Percentiles rank a stretch among this genome's conserved stretches.
phyloP scores from a whole-genome alignment of 805 yeast species.

The Ogataea paradorogensis region DNA sequence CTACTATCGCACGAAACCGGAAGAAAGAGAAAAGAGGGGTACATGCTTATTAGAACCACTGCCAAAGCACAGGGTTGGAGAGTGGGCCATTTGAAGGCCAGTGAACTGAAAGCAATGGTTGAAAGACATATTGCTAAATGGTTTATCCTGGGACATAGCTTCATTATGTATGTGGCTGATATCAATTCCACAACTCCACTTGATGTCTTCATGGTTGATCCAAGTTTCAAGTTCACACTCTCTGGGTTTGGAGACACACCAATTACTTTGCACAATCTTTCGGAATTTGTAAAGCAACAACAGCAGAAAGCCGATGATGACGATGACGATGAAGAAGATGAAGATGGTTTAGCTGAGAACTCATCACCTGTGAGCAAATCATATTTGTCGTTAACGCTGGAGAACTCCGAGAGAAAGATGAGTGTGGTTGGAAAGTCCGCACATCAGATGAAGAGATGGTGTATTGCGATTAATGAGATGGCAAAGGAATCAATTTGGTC shows the following conservation, averaged over 20 bases:
- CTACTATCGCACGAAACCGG: constrained; percentile 78
- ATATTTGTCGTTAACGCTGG: constrained; percentile 58
- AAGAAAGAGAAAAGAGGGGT: constrained; percentile 87
- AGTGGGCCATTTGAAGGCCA: constrained; percentile 79
- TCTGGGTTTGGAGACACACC: constrained; percentile 38
- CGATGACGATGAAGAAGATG: constrained; percentile 36
- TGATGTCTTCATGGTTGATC: constrained; percentile 89
- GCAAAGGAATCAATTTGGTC: constrained; percentile 69
- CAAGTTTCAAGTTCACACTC: constrained; percentile 56
- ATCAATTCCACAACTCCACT: constrained; percentile 82
- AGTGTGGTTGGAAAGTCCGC: constrained; percentile 67
- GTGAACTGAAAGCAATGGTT: constrained; percentile 83
- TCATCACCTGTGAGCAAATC: constrained; percentile 32
- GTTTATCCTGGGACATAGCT: constrained; percentile 84
- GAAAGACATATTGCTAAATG: constrained; percentile 89
- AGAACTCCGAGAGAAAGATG: constrained; percentile 76
- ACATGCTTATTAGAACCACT: constrained; percentile 71
- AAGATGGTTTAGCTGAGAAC: constrained; percentile 29
- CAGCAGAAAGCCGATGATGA: constrained; percentile 36
- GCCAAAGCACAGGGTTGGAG: constrained; percentile 95
- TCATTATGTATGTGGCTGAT: constrained; percentile 80
- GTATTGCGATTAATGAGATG: constrained; percentile 69
- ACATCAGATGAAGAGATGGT: constrained; percentile 69
- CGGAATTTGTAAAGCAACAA: constrained; percentile 20
- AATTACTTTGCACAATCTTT: constrained; percentile 17